Evolutionary conservation across 768 basidiomycete species (phyloP).

Genomic region (Dendrothele bispora): DNA sequence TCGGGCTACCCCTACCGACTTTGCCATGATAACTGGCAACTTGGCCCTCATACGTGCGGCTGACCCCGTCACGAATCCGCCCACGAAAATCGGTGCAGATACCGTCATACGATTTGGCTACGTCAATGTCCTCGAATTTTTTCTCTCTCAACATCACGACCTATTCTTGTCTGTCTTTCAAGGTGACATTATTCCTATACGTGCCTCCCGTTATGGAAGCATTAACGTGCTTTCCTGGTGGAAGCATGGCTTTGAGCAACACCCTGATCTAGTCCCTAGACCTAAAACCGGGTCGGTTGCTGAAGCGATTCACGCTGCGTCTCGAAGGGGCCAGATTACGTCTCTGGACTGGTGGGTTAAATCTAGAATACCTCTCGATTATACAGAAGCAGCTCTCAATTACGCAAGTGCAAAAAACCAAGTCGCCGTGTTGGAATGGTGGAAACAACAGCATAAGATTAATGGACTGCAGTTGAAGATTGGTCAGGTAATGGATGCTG

Average conservation of each 20-base stretch:
- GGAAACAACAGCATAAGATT: constrained; percentile 58
- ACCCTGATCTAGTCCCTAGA: constrained; percentile 57
- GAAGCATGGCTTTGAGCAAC: constrained; percentile 61
- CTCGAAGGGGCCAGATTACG: constrained; percentile 68
- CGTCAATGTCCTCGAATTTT: constrained; percentile 71
- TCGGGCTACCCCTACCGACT: constrained; percentile 66
- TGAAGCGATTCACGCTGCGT: constrained; percentile 78
- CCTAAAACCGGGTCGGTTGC: constrained; percentile 56
- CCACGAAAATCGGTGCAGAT: constrained; percentile 70
- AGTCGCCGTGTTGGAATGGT: constrained; percentile 81
- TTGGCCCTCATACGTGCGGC: constrained; percentile 60
- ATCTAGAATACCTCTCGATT: constrained; percentile 66
- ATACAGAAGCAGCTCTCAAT: constrained; percentile 79
- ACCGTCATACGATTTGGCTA: constrained; percentile 73
- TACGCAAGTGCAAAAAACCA: constrained; percentile 78
- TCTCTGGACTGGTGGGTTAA: constrained; percentile 83
- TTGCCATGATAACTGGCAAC: constrained; percentile 68
- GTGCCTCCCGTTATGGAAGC: constrained; percentile 76
- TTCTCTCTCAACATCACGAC: constrained; percentile 62
- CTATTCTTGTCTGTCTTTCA: constrained; percentile 67
- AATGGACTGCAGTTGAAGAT: constrained; percentile 68
- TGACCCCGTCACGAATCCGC: constrained; percentile 53
- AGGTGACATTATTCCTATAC: constrained; percentile 70
- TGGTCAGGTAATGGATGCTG: constrained; percentile 84
- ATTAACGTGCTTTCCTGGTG: constrained; percentile 79